Evolutionary conservation across 257 asterid genomes (phyloP).

Genomic region (Paraleonurus japonicus): DNA sequence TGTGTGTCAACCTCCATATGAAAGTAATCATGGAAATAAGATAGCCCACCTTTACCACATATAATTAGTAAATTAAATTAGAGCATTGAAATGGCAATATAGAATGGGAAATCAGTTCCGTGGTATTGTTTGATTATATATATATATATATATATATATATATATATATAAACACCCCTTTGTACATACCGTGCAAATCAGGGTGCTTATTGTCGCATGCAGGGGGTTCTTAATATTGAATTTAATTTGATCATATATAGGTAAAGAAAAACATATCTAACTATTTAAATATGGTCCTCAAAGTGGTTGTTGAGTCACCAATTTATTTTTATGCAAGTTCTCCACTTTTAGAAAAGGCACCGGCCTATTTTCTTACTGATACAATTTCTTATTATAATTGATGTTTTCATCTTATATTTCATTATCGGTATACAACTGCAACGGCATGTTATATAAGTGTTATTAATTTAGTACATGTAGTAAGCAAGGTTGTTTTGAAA

Average conservation of each 20-base stretch:
- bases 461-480: no score
- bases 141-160: no score
- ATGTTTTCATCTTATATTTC: neutral
- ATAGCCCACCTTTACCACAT: conserved; percentile 4
- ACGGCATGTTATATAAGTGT: no score
- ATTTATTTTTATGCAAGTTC: conserved; percentile 34
- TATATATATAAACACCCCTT: no score
- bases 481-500: no score
- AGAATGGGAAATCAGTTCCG: neutral
- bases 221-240: conserved; percentile 22
- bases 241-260: conserved; percentile 22
- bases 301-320: conserved; percentile 49
- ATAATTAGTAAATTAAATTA: neutral
- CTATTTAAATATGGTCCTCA: conserved; percentile 26
- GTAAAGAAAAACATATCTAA: conserved; percentile 20
- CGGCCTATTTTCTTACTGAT: conserved; percentile 23
- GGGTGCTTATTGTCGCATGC: conserved; percentile 18
- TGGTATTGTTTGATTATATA: neutral
- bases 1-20: no score
- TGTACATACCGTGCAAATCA: conserved; percentile 23
- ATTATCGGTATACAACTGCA: no score
- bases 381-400: neutral
- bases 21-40: no score
- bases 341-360: conserved; percentile 41
- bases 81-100: neutral